Evolutionary conservation across 2,329 filamentous ascomycete genomes (phyloP).

Genomic region (Clonostachys solani): DNA sequence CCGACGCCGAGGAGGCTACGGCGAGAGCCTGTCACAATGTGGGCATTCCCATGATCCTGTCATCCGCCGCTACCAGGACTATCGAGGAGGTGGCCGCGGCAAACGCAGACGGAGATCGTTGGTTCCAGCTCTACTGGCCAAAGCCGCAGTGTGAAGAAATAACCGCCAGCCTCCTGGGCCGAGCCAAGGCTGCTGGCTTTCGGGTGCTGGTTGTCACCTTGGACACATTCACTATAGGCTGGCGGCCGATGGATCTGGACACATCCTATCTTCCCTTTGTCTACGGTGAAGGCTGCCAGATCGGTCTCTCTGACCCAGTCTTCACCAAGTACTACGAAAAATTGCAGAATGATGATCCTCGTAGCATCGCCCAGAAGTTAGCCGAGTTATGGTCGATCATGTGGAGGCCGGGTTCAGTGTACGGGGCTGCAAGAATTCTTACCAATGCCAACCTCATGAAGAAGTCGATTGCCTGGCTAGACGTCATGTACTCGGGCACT

Average conservation of each 20-base stretch:
- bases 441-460: conserved; percentile 12
- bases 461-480: conserved; percentile 46
- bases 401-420: conserved; percentile 11
- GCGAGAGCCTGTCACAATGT: conserved; percentile 58
- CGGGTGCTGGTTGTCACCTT: conserved; percentile 67
- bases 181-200: conserved; percentile 60
- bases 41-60: conserved; percentile 62
- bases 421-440: conserved; percentile 6
- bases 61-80: conserved; percentile 56
- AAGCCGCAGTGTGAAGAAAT: conserved; percentile 50
- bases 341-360: conserved; percentile 34
- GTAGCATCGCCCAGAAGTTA: conserved; percentile 2
- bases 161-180: conserved; percentile 56
- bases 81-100: conserved; percentile 64
- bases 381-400: not conserved
- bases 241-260: conserved; percentile 66
- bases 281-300: conserved; percentile 50
- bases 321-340: conserved; percentile 41
- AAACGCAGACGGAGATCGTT: conserved; percentile 52
- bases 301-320: conserved; percentile 64
- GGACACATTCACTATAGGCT: conserved; percentile 66
- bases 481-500: conserved; percentile 39
- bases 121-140: conserved; percentile 77
- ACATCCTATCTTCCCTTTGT: conserved; percentile 57
- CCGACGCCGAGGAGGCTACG: conserved; percentile 59